phyloP scores from a whole-genome alignment of 1,284 basidiomycete genomes.

The Trichosporon inkin region DNA sequence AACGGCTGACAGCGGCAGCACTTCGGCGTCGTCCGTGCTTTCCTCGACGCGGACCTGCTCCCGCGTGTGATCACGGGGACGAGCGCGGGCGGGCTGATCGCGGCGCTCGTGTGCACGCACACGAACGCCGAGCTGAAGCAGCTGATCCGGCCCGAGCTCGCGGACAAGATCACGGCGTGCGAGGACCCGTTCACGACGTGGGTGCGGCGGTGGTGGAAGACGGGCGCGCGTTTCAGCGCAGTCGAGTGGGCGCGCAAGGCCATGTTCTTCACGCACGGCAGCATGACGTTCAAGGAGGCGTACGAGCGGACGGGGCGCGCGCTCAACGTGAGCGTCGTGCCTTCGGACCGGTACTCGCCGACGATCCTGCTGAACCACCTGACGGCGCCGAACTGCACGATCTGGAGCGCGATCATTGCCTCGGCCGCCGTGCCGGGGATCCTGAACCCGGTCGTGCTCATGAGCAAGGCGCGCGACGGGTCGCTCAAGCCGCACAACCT shows the following conservation, averaged over 20 bases:
- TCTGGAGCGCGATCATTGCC: constrained; percentile 55
- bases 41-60: constrained; percentile 79
- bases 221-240: constrained; percentile 91
- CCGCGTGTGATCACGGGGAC: constrained; percentile 87
- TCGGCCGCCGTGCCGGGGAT: constrained; percentile 51
- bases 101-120: constrained; percentile 73
- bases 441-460: constrained; percentile 63
- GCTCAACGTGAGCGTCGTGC: constrained; percentile 92
- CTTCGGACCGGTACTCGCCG: constrained; percentile 90
- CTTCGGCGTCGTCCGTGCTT: constrained; percentile 85
- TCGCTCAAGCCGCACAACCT: constrained; percentile 87
- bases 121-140: constrained; percentile 81
- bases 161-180: constrained; percentile 84
- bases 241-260: constrained; percentile 84
- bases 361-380: constrained; percentile 94
- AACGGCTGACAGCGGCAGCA: constrained; percentile 16
- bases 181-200: constrained; percentile 75
- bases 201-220: constrained; percentile 74
- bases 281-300: constrained; percentile 92
- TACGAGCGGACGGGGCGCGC: constrained; percentile 85
- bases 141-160: constrained; percentile 74
- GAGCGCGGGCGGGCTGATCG: constrained; percentile 85
- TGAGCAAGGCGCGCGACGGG: constrained; percentile 85
- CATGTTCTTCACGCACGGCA: constrained; percentile 87
- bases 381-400: constrained; percentile 79